Percentiles rank a stretch among this genome's conserved stretches.
phyloP scores from a whole-genome alignment of 208 protist genomes.

The Leishmania arabica region DNA sequence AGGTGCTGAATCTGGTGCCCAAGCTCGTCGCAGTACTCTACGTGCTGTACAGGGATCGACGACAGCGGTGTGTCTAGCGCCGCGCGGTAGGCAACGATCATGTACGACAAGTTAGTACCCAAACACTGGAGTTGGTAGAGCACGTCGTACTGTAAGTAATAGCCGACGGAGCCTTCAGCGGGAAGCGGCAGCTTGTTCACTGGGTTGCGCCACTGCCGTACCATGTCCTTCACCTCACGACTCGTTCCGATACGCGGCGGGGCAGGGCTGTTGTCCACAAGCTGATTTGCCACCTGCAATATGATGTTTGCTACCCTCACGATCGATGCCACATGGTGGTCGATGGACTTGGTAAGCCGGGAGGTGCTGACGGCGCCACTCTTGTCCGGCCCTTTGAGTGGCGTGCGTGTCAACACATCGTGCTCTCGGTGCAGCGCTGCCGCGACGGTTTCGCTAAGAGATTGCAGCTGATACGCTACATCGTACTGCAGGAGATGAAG shows the following conservation, averaged over 20 bases:
- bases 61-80: constrained; percentile 60
- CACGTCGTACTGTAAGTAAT: constrained; percentile 81
- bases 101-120: constrained; percentile 68
- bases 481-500: constrained; percentile 80
- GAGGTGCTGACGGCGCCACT: constrained; percentile 32
- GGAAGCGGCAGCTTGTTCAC: constrained; percentile 70
- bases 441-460: constrained; percentile 62
- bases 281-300: constrained; percentile 74
- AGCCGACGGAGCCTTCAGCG: constrained; percentile 48
- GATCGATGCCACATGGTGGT: constrained; percentile 44
- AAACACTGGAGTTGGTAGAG: constrained; percentile 87
- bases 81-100: constrained; percentile 56
- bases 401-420: constrained; percentile 37
- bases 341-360: constrained; percentile 25
- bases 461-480: constrained; percentile 86
- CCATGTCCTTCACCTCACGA: constrained; percentile 36
- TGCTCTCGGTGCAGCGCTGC: constrained; percentile 72
- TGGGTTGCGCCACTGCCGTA: constrained; percentile 50
- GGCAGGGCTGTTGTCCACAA: constrained; percentile 43
- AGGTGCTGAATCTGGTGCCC: constrained; percentile 52
- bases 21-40: constrained; percentile 64
- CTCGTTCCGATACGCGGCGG: constrained; percentile 31
- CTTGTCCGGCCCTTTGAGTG: constrained; percentile 27
- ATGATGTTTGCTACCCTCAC: constrained; percentile 75
- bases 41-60: constrained; percentile 54